Conservation (phyloP, 2,329 filamentous ascomycete genomes). For the Pseudocercospora fijiensis region DNA sequence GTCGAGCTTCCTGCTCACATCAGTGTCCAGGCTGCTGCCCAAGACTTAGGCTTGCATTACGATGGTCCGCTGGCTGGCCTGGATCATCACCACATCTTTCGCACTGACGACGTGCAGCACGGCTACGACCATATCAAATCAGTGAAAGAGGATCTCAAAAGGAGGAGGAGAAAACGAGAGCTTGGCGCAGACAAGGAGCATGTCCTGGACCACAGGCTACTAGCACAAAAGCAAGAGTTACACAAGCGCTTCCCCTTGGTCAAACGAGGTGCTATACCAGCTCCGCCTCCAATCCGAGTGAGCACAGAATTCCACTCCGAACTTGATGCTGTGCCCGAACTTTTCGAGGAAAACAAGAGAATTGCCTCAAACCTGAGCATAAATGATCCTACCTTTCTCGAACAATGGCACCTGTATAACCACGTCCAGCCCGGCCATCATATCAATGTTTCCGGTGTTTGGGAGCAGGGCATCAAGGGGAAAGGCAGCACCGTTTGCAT, state of each 20-base stretch:
- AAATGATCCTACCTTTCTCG: slow-evolving; percentile 81
- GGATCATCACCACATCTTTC: slow-evolving; percentile 80
- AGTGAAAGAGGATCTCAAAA: slow-evolving; percentile 53
- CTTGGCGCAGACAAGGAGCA: slow-evolving; percentile 50
- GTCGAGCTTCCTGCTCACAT: slow-evolving; percentile 71
- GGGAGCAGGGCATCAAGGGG: slow-evolving; percentile 87
- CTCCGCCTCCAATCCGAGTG: slow-evolving; percentile 25
- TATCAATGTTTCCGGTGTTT: slow-evolving; percentile 92
- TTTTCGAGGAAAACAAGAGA: slow-evolving; percentile 58
- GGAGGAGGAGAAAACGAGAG: slow-evolving; percentile 62
- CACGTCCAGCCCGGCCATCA: slow-evolving; percentile 78
- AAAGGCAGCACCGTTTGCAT: slow-evolving; percentile 87
- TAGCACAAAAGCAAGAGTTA: slow-evolving; percentile 74
- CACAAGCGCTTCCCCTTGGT: slow-evolving; percentile 56
- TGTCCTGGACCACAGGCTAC: slow-evolving; percentile 70
- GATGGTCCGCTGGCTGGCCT: slow-evolving; percentile 80
- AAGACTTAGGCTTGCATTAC: slow-evolving; percentile 70
- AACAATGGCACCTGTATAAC: slow-evolving; percentile 97
- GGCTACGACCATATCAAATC: slow-evolving; percentile 50
- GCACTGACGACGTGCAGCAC: slow-evolving; percentile 60
- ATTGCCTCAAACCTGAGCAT: slow-evolving; percentile 71
- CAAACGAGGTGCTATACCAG: slow-evolving; percentile 51
- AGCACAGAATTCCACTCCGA: slow-evolving; percentile 7
- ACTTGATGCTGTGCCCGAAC: slow-evolving; percentile 30
- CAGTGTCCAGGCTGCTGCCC: slow-evolving; percentile 68